Percentiles rank a stretch among this genome's conserved stretches.
phyloP scores from a whole-genome alignment of 148 eudicot species.

The Vaccinium darrowii region DNA sequence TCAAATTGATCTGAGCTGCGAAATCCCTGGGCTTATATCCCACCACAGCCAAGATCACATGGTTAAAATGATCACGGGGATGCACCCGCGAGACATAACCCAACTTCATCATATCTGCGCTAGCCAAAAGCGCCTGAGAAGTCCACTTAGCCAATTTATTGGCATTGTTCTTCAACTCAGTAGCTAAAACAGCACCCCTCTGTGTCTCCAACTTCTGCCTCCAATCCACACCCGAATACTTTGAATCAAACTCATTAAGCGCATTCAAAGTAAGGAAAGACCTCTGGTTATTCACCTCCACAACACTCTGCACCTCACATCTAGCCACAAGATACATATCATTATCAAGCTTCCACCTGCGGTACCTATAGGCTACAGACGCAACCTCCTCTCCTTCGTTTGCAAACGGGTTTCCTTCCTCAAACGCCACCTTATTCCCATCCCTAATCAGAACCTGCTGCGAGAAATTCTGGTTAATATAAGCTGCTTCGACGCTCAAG shows the following conservation, averaged over 20 bases:
- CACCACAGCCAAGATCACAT: conserved; percentile 83
- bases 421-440: conserved; percentile 78
- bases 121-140: conserved; percentile 75
- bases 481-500: conserved; percentile 82
- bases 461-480: conserved; percentile 88
- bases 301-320: conserved; percentile 83
- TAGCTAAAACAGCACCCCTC: conserved; percentile 93
- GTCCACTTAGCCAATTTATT: conserved; percentile 96
- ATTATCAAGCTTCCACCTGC: conserved; percentile 87
- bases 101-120: conserved; percentile 95
- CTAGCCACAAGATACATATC: conserved; percentile 73
- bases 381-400: conserved; percentile 93
- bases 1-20: conserved; percentile 86
- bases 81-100: conserved; percentile 96
- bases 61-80: conserved; percentile 92
- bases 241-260: conserved; percentile 86
- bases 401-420: conserved; percentile 89
- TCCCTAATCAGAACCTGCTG: conserved; percentile 86
- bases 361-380: conserved; percentile 79
- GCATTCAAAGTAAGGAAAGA: conserved; percentile 81
- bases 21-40: conserved; percentile 94
- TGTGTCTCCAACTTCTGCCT: conserved; percentile 95
- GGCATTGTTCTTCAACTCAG: conserved; percentile 94
- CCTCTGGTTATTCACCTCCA: conserved; percentile 59
- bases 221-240: conserved; percentile 95